Conservation (phyloP, 164 flowering plant species). For the Echeveria elegans region DNA sequence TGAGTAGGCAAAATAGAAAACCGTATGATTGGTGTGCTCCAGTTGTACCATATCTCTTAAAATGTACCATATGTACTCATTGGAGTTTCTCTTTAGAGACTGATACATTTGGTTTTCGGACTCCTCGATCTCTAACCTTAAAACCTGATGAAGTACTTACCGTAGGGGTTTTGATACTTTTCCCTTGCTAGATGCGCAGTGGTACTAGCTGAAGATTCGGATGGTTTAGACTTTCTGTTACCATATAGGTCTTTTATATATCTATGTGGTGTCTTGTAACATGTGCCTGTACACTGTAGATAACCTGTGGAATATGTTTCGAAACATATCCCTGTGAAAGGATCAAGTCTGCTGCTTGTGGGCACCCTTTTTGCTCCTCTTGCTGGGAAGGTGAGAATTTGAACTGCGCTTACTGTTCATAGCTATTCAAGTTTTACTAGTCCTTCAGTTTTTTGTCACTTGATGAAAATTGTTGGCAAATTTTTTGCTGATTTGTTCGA, state of each 20-base stretch:
- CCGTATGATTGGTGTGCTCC: background rate
- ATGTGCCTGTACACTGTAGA: conserved; percentile 26
- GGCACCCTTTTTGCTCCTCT: conserved; percentile 71
- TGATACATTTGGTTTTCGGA: too few species aligned
- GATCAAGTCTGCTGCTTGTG: conserved; percentile 73
- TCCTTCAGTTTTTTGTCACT: background rate
- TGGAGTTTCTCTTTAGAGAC: too few species aligned
- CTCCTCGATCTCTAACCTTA: background rate
- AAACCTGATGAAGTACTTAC: background rate
- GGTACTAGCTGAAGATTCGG: background rate
- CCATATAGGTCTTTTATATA: background rate
- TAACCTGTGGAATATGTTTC: conserved; percentile 91
- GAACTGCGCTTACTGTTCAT: background rate
- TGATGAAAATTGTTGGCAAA: background rate
- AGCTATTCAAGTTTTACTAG: background rate
- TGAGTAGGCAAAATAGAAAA: too few species aligned
- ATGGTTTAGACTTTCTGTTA: background rate
- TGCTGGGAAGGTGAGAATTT: conserved; percentile 27
- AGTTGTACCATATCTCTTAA: too few species aligned
- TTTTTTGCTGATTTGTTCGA: background rate
- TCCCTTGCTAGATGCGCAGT: background rate
- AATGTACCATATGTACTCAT: too few species aligned
- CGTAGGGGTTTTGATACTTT: background rate
- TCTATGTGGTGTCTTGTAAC: conserved; percentile 4
- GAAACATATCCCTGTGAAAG: conserved; percentile 52